Percentiles rank a stretch among this genome's conserved stretches.
phyloP scores from a whole-genome alignment of 2,329 filamentous ascomycete species.

The Diaporthe vaccinii region DNA sequence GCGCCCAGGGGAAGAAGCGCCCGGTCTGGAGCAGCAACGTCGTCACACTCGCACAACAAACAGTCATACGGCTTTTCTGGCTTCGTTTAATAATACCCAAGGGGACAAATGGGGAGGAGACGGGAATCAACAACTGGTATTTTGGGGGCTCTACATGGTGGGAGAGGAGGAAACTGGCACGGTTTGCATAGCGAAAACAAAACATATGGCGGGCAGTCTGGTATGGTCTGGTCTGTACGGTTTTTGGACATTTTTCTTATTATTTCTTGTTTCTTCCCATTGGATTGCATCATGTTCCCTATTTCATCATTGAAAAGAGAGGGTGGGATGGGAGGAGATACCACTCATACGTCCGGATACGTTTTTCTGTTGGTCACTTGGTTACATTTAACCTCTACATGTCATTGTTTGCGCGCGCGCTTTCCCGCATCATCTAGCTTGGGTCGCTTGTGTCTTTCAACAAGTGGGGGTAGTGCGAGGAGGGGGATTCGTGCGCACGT shows the following conservation, averaged over 20 bases:
- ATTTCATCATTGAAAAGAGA: conserved; percentile 25
- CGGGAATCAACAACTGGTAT: conserved; percentile 25
- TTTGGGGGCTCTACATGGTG: conserved; percentile 20
- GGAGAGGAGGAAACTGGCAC: conserved; percentile 25
- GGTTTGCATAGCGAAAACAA: conserved; percentile 41
- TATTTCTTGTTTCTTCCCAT: conserved; percentile 9
- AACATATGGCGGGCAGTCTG: conserved; percentile 32
- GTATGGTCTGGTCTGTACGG: conserved; percentile 16
- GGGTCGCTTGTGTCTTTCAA: conserved; percentile 12
- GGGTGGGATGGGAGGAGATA: conserved; percentile 42
- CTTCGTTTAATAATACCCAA: conserved; percentile 29
- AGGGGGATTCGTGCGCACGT: background rate
- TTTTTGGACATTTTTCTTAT: conserved; percentile 11
- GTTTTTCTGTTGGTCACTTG: conserved; percentile 15
- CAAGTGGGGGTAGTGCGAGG: background rate
- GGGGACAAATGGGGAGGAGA: conserved; percentile 11
- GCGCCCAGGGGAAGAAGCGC: conserved; percentile 4
- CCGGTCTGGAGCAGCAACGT: conserved; percentile 12
- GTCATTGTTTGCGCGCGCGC: conserved; percentile 20
- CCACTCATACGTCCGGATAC: conserved; percentile 34
- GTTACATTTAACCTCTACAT: background rate
- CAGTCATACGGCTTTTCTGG: background rate
- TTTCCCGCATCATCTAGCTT: conserved; percentile 6
- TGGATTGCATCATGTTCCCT: conserved; percentile 16
- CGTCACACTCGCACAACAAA: background rate